Evolutionary conservation across 805 yeast species (phyloP), one percentile per base, ranked within the genome.

Genomic region (Lipomyces yamanashiensis): DNA sequence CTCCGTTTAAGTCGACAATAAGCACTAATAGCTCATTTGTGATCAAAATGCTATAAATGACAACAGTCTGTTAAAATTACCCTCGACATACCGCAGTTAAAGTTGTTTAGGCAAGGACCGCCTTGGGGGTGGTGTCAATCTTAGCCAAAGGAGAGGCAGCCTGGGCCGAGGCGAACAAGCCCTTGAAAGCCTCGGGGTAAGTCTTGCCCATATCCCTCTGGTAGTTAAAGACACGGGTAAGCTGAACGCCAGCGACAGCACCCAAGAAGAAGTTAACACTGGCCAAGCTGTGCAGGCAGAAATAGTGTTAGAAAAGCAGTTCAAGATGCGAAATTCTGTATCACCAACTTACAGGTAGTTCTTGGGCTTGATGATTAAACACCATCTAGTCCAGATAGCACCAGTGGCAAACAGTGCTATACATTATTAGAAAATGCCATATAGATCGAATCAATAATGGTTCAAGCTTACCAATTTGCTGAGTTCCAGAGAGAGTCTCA

Each of bases 361-460:
- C 78, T 88, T 87, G 48, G 99, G 99, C 69, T 80, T 85, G 74
- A 93, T 93, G 68, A 92, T 95, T 78, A 92, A 84, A 15, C 97
- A 92, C 98, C 98, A 93, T 77, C 99, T 86, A 41, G 99, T 93
- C 99, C 99, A 93, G 72, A 93, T 91, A 59, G 85, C 85, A 60
- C 98, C 99, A 0, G 99, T 93, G 53, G 92, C 92, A 71, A 89
- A 82, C 62, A 93, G 81, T 1, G 98, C 96, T 60, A 47, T 41
- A 43, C 13, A 33, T 28, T 28, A 28, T 28, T 28, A 28, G 28
- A 2, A 28, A 74, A 65, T 36, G 28, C 17, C 10, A 19, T 23
- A 36, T 28, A 5, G 23, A 45, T 56, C 9, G 1, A 21, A 8
- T 28, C 7, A 67, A 63, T 61, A 28, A 6, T 6, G 37, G 61